Evolutionary conservation across 2,329 filamentous ascomycete species (phyloP).

Genomic region (Diplodia corticola): DNA sequence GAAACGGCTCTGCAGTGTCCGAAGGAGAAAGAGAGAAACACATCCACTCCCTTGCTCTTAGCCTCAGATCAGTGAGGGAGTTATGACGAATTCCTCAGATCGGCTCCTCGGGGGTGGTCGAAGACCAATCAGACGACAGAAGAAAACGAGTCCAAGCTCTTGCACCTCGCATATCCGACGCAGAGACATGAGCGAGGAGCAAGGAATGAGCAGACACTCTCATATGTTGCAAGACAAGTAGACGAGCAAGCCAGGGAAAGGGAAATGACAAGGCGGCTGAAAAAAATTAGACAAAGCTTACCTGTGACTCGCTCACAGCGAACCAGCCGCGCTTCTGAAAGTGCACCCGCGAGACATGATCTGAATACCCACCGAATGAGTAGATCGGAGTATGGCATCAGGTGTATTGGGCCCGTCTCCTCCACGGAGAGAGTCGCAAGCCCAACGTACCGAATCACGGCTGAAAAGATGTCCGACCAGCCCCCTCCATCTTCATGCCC

Average conservation of each 20-base stretch:
- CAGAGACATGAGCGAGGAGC: neutral
- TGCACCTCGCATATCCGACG: neutral
- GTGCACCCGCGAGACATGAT: neutral
- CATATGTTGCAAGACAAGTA: no score
- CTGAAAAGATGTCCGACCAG: neutral
- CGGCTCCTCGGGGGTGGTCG: neutral
- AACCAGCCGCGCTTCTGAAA: neutral
- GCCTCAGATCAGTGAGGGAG: neutral
- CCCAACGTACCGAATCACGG: neutral
- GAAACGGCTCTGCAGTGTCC: slow-evolving; percentile 7
- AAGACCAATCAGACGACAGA: neutral
- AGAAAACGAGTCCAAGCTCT: neutral
- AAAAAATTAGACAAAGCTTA: neutral
- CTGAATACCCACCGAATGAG: no score
- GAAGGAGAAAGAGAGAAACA: neutral
- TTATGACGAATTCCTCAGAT: neutral
- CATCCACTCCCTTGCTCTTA: neutral
- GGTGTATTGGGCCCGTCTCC: neutral
- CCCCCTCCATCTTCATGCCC: neutral
- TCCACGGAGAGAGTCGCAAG: neutral
- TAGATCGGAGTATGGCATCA: no score
- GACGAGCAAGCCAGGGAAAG: no score
- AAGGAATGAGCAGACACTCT: no score
- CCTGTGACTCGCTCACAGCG: neutral
- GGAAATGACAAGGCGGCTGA: neutral